Evolutionary conservation across 73 alveolate genomes (phyloP).

Genomic region (Paramecium tetraurelia): DNA sequence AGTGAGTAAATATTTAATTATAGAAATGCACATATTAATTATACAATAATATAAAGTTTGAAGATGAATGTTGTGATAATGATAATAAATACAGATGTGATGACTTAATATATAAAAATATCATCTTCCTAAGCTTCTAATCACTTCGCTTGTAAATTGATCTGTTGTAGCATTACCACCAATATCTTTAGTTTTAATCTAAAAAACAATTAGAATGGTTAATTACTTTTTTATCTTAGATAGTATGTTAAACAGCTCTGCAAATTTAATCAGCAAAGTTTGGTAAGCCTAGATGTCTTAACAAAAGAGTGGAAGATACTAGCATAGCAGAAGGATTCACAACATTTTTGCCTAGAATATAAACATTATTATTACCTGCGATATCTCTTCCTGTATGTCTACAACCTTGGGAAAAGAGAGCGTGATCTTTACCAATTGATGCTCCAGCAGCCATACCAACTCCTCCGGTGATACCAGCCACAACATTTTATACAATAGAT

Average conservation of each 20-base stretch:
- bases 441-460: slow-evolving; percentile 82
- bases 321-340: slow-evolving; percentile 79
- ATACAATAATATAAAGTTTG: no score
- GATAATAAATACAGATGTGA: neutral
- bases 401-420: slow-evolving; percentile 72
- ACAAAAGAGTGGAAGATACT: slow-evolving; percentile 69
- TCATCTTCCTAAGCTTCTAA: slow-evolving; percentile 61
- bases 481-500: slow-evolving; percentile 69
- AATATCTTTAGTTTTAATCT: slow-evolving; percentile 70
- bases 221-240: slow-evolving; percentile 61
- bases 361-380: slow-evolving; percentile 39
- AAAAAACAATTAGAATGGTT: neutral
- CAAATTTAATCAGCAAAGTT: slow-evolving; percentile 74
- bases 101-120: neutral
- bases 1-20: no score
- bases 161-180: slow-evolving; percentile 71
- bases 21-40: no score
- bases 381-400: slow-evolving; percentile 74
- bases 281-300: slow-evolving; percentile 74
- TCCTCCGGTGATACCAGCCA: slow-evolving; percentile 77
- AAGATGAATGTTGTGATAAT: neutral
- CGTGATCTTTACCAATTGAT: slow-evolving; percentile 67
- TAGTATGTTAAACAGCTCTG: slow-evolving; percentile 67
- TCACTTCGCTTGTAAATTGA: slow-evolving; percentile 67
- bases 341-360: slow-evolving; percentile 36